These are phyloP conservation scores for Eucalyptus decipiens DNA, from an alignment of 345 rosid genomes.

Conservation along the genomic window DNA sequence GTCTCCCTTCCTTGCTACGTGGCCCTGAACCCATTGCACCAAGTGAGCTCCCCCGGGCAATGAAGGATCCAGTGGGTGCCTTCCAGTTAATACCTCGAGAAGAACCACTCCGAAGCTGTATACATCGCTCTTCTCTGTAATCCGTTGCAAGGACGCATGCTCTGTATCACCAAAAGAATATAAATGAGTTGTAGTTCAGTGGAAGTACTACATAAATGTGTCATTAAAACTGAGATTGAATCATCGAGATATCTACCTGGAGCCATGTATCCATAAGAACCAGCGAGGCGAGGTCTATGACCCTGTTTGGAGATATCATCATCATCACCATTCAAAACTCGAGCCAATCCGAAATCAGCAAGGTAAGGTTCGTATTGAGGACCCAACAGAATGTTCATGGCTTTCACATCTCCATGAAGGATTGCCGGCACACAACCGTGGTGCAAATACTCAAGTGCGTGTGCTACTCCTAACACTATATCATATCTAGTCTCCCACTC, in stretches of 20 bases:
- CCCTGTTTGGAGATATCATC: constrained; percentile 26
- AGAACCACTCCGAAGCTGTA: constrained; percentile 83
- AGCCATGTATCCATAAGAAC: constrained; percentile 99
- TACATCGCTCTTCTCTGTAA: constrained; percentile 85
- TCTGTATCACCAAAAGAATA: constrained; percentile 20
- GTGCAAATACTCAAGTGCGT: constrained; percentile 89
- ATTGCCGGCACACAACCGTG: constrained; percentile 90
- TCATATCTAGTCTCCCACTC: constrained; percentile 85
- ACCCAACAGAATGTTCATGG: constrained; percentile 91
- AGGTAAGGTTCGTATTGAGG: constrained; percentile 58
- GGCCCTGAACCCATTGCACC: constrained; percentile 89
- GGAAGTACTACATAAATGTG: neutral
- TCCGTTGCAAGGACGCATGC: constrained; percentile 68
- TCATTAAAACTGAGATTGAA: neutral
- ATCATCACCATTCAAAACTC: constrained; percentile 8
- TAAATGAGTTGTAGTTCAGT: neutral
- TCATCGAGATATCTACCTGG: constrained; percentile 42
- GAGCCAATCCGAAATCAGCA: constrained; percentile 89
- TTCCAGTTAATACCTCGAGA: constrained; percentile 76
- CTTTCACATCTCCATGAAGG: constrained; percentile 91
- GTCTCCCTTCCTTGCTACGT: constrained; percentile 45
- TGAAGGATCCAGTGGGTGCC: constrained; percentile 89
- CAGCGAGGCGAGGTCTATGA: constrained; percentile 69
- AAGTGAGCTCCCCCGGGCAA: constrained; percentile 69
- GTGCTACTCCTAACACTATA: constrained; percentile 64